Percentiles rank a stretch among this genome's conserved stretches.
Conservation (phyloP, 202 grass and related monocot species). For the Hordeum pubiflorum region DNA sequence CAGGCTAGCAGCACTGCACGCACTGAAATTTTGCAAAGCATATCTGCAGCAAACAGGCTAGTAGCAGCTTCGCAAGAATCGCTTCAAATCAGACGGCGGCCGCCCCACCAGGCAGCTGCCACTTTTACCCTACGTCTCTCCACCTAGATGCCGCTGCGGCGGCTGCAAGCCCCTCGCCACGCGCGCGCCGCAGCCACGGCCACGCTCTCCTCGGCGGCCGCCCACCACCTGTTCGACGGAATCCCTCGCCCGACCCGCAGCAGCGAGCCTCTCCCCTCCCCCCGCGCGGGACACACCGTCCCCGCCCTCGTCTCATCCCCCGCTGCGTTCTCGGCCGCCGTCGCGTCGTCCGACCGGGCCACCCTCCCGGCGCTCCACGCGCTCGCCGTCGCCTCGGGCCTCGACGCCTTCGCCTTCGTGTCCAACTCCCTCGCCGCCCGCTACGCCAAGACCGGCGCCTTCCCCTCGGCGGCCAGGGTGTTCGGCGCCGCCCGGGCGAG, state of each 20-base stretch:
- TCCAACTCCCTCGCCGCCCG: slow-evolving; percentile 67
- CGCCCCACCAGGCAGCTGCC: too few species aligned
- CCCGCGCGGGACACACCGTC: background rate
- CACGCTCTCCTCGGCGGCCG: slow-evolving; percentile 11
- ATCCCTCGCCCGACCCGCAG: background rate
- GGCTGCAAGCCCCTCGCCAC: background rate
- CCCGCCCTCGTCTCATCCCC: background rate
- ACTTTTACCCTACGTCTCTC: too few species aligned
- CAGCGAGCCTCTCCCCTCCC: background rate
- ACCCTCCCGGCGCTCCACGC: slow-evolving; percentile 52
- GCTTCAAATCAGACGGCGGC: too few species aligned
- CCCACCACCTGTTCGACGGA: slow-evolving; percentile 34
- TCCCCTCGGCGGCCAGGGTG: slow-evolving; percentile 32
- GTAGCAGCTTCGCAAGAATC: too few species aligned
- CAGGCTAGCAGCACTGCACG: too few species aligned
- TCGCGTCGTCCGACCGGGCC: slow-evolving; percentile 6
- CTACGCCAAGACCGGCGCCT: slow-evolving; percentile 48
- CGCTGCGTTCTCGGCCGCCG: slow-evolving; percentile 41
- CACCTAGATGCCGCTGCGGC: slow-evolving; percentile 23
- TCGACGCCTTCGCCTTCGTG: slow-evolving; percentile 41
- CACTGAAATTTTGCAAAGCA: too few species aligned
- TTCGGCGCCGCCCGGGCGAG: slow-evolving; percentile 30
- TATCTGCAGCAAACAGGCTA: too few species aligned
- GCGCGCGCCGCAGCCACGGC: background rate
- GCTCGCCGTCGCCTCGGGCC: slow-evolving; percentile 39